These are phyloP conservation scores for Scutellaria barbata DNA, from an alignment of 257 asterid species.

Conservation along the genomic window DNA sequence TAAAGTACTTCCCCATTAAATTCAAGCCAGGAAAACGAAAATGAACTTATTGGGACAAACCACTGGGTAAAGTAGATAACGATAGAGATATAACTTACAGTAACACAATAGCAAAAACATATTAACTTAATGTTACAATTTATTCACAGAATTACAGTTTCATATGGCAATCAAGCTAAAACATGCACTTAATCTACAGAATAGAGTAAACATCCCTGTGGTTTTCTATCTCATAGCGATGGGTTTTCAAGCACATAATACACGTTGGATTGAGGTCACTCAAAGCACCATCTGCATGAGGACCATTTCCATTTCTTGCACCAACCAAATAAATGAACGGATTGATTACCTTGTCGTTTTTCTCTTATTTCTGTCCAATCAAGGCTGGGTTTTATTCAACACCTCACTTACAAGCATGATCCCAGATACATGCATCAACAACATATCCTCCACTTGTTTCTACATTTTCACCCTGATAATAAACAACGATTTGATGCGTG, in stretches of 20 bases:
- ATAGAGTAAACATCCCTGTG: constrained; percentile 39
- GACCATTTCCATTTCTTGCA: constrained; percentile 33
- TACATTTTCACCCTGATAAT: constrained; percentile 34
- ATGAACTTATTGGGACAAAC: too few relatives aligned
- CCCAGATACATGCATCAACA: constrained; percentile 39
- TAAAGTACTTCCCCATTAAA: too few relatives aligned
- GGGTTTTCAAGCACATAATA: constrained; percentile 31
- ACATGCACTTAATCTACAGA: constrained; percentile 37
- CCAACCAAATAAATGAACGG: constrained; percentile 35
- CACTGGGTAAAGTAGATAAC: too few relatives aligned
- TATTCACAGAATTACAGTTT: constrained; percentile 44
- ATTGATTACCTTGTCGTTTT: constrained; percentile 36
- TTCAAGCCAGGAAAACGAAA: too few relatives aligned
- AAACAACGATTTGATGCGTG: neutral
- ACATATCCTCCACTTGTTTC: constrained; percentile 32
- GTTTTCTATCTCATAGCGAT: constrained; percentile 32
- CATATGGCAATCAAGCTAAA: constrained; percentile 23
- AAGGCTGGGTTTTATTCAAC: constrained; percentile 39
- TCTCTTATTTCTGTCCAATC: constrained; percentile 34
- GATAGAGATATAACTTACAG: too few relatives aligned
- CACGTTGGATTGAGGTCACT: constrained; percentile 27
- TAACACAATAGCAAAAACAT: neutral
- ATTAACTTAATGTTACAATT: constrained; percentile 31
- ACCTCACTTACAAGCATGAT: constrained; percentile 29
- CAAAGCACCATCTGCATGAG: constrained; percentile 34